Conservation (phyloP, 2,329 filamentous ascomycete species). For the Aspergillus arachidicola region DNA sequence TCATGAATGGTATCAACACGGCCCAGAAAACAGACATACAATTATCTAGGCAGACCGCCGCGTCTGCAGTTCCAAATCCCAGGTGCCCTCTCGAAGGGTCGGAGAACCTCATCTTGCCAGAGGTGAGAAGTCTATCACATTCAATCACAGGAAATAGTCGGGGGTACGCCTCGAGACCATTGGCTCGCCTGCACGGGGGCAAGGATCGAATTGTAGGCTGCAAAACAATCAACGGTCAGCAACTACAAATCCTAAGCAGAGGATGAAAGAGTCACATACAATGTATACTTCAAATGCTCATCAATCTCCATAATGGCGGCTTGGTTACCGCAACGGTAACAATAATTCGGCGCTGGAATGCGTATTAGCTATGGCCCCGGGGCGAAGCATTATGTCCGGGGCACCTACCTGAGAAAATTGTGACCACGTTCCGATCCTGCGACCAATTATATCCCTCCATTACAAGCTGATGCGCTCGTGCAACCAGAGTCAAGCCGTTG, state of each 20-base stretch:
- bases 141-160: conserved; percentile 89
- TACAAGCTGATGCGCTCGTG: conserved; percentile 94
- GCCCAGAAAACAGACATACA: conserved; percentile 38
- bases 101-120: conserved; percentile 22
- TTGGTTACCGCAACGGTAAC: conserved; percentile 98
- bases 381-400: neutral
- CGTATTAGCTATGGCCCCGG: conserved; percentile 26
- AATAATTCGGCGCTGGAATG: conserved; percentile 78
- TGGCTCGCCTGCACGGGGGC: conserved; percentile 93
- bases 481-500: conserved; percentile 94
- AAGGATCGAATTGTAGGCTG: conserved; percentile 98
- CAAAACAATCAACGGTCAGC: neutral
- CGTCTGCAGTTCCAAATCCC: conserved; percentile 33
- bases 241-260: neutral
- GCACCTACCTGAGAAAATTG: conserved; percentile 84
- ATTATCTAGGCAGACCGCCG: conserved; percentile 34
- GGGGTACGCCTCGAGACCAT: conserved; percentile 98
- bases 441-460: conserved; percentile 99
- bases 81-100: conserved; percentile 30
- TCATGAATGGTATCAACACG: conserved; percentile 46
- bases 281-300: conserved; percentile 98
- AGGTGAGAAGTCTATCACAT: conserved; percentile 35
- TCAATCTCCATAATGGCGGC: conserved; percentile 99
- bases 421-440: conserved; percentile 96
- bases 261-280: conserved; percentile 65